phyloP scores from a whole-genome alignment of 371 early-diverging fungal genomes.

The Zancudomyces culisetae region DNA sequence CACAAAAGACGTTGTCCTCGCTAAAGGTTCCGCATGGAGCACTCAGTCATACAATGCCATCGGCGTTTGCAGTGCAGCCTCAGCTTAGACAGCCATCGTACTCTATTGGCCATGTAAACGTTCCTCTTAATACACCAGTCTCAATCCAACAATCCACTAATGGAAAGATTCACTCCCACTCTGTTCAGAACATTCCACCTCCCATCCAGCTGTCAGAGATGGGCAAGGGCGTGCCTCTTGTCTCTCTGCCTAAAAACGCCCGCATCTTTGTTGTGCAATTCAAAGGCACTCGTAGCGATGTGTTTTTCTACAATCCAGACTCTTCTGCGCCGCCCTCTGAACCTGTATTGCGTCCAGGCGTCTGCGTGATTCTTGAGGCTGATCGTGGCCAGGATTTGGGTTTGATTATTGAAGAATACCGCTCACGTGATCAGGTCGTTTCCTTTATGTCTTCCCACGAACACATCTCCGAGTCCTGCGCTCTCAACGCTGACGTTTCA shows the following conservation, averaged over 20 bases:
- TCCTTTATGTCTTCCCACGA: not conserved
- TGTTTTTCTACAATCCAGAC: conserved; percentile 9
- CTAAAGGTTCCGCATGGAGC: not conserved
- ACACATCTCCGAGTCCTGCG: not conserved
- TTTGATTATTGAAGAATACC: conserved; percentile 42
- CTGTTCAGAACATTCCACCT: not conserved
- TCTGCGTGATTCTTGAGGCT: conserved; percentile 79
- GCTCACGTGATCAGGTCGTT: not conserved
- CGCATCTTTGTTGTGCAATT: conserved; percentile 24
- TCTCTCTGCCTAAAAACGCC: conserved; percentile 13
- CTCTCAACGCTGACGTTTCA: not conserved
- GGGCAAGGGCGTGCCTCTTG: conserved; percentile 18
- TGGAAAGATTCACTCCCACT: not conserved
- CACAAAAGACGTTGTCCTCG: not conserved
- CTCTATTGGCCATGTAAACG: not conserved
- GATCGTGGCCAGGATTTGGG: conserved; percentile 93
- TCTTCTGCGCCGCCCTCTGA: not conserved
- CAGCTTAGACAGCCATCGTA: not conserved
- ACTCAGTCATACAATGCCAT: not conserved
- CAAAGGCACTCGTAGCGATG: conserved; percentile 18
- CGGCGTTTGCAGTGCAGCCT: not conserved
- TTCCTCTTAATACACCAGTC: not conserved
- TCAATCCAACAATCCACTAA: not conserved
- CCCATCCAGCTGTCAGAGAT: conserved; percentile 15
- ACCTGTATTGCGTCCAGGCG: conserved; percentile 8